These are phyloP conservation scores for Apiotrichum veenhuisii DNA, from an alignment of 1,284 basidiomycete genomes.

Conservation along the genomic window DNA sequence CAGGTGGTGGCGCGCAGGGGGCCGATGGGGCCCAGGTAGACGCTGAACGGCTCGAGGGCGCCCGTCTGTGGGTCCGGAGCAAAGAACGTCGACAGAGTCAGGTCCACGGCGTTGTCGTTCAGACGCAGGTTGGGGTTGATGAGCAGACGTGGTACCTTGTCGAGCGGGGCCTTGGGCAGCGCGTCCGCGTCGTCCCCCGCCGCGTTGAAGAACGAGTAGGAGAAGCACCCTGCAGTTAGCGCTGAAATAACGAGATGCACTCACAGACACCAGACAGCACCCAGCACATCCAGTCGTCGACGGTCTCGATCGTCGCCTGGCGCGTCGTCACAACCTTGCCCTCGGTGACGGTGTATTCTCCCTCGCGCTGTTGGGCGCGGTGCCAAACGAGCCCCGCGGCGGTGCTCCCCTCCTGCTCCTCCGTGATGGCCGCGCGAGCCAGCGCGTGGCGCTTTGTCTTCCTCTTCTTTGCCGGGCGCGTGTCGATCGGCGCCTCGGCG, in stretches of 20 bases:
- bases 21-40: conserved; percentile 84
- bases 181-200: conserved; percentile 1
- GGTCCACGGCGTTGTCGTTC: conserved; percentile 62
- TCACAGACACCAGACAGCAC: conserved; percentile 90
- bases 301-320: conserved; percentile 43
- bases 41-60: conserved; percentile 57
- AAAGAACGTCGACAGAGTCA: conserved; percentile 74
- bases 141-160: conserved; percentile 82
- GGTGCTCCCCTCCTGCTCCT: conserved; percentile 33
- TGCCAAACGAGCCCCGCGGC: conserved; percentile 30
- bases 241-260: conserved; percentile 46
- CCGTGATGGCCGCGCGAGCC: conserved; percentile 33
- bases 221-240: conserved; percentile 30
- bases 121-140: conserved; percentile 69
- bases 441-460: conserved; percentile 39
- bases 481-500: neutral
- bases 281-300: conserved; percentile 93
- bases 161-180: conserved; percentile 51
- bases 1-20: conserved; percentile 57
- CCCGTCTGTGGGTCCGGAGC: conserved; percentile 45
- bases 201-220: conserved; percentile 33
- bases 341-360: conserved; percentile 9
- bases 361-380: conserved; percentile 18
- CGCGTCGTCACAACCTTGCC: conserved; percentile 5
- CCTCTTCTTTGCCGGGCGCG: conserved; percentile 12